A percentile compares a stretch with the other conserved stretches of the same genome.
Conservation (phyloP, 148 eudicot species). For the Talinum fruticosum region DNA sequence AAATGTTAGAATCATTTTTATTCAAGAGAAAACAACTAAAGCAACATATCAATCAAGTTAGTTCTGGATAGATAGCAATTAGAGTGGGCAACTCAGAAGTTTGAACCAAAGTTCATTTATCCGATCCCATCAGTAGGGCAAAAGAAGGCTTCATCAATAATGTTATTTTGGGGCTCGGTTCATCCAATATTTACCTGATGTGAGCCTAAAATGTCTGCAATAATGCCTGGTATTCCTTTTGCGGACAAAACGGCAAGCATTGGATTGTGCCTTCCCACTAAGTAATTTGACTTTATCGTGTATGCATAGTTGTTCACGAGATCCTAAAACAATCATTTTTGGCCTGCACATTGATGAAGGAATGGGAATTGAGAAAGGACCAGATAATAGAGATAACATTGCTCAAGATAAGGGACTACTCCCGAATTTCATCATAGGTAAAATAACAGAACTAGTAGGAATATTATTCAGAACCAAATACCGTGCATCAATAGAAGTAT, state of each 20-base stretch:
- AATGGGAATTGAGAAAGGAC: not conserved
- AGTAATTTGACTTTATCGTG: slow-evolving; percentile 80
- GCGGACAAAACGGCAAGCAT: slow-evolving; percentile 77
- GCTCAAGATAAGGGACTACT: not conserved
- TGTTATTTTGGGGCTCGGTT: too few species aligned
- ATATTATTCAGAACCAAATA: not conserved
- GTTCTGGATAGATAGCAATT: too few species aligned
- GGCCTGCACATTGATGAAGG: slow-evolving; percentile 55
- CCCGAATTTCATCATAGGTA: not conserved
- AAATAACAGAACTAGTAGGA: not conserved
- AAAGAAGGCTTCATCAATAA: not conserved
- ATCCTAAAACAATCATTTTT: slow-evolving; percentile 92
- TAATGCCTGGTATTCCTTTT: slow-evolving; percentile 52
- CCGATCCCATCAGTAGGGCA: not conserved
- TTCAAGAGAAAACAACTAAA: too few species aligned
- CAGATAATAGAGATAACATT: not conserved
- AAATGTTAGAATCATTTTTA: not conserved
- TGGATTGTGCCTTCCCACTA: slow-evolving; percentile 79
- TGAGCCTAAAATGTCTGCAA: slow-evolving; percentile 67
- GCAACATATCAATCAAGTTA: too few species aligned
- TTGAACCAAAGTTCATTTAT: not conserved
- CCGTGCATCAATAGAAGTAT: not conserved
- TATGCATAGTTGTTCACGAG: slow-evolving; percentile 96
- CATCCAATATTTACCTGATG: slow-evolving; percentile 46
- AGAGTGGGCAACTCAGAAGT: not conserved